These are phyloP conservation scores for Pythium aristosporum DNA, from an alignment of 352 stramenopile genomes.

Conservation along the genomic window DNA sequence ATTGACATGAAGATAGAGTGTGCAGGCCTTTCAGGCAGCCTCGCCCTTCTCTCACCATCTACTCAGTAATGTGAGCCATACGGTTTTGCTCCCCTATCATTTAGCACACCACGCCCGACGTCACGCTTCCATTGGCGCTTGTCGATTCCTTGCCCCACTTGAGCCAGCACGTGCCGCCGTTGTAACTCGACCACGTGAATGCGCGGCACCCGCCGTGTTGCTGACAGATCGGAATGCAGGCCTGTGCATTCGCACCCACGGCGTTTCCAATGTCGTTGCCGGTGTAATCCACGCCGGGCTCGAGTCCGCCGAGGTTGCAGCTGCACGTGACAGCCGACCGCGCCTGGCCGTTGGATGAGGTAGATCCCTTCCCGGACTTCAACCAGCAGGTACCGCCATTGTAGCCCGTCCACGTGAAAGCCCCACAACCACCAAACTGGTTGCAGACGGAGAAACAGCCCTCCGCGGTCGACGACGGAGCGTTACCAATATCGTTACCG, in stretches of 20 bases:
- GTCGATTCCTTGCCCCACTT: conserved; percentile 13
- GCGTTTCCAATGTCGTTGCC: conserved; percentile 15
- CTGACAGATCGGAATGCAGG: conserved; percentile 12
- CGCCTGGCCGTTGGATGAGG: neutral
- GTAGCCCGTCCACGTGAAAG: conserved; percentile 33
- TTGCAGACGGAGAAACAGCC: conserved; percentile 16
- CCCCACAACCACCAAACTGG: conserved; percentile 7
- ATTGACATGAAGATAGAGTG: neutral
- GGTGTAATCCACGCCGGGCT: conserved; percentile 4
- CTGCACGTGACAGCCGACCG: conserved; percentile 1
- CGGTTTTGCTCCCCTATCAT: too few relatives aligned
- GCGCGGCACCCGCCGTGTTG: conserved; percentile 11
- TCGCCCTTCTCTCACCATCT: neutral
- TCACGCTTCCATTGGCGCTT: conserved; percentile 7
- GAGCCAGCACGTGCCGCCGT: conserved; percentile 33
- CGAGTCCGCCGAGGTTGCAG: conserved; percentile 8
- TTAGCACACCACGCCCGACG: conserved; percentile 16
- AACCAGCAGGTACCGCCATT: conserved; percentile 30
- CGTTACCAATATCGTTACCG: conserved; percentile 10
- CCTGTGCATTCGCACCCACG: neutral
- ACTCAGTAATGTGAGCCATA: neutral
- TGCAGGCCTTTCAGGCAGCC: neutral
- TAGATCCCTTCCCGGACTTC: neutral
- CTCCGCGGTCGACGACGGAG: neutral
- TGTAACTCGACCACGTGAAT: conserved; percentile 22